Base-by-base conservation (phyloP, 371 early-diverging fungal species). In the Syncephalastrum monosporum region DNA sequence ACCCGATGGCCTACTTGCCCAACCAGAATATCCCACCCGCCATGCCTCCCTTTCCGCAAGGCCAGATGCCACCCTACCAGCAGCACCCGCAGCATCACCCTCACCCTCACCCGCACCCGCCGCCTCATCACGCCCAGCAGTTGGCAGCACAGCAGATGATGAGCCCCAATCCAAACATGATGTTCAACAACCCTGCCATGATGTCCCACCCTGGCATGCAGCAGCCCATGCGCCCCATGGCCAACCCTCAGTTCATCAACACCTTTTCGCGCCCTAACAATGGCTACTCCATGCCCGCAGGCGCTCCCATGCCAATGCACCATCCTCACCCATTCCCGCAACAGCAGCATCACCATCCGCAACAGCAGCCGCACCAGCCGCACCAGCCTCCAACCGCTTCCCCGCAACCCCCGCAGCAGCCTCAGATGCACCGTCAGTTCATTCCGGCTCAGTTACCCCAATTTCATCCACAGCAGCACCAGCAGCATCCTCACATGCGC, bases 241-340 rank as follows among this genome's bases (percentile, higher is more conserved):
- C 50, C 12, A 63, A 62, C 50, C 58, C 67, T 47, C 71, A 67
- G 50, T 58, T 54, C 47, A 58, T 63, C 23, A 64, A 67, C 23
- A 56, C 58, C 16, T 64, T 58, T 46, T 59, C 57, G 16, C 62
- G 43, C 24, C 56, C 69, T 13, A 52, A 56, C n/a, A 63, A 58
- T 43, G 63, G 55, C 29, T 63, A 55, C 44, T 56, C 57, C 13
- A 52, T 69, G 48, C 27, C 55, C 14, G 47, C 58, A 42, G 54
- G 42, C 25, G 47, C 47, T 48, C 45, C 46, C 19, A 43, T 56
- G 27, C 47, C 48, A 41, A 51, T 58, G 52, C 47, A 55, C 14
- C 44, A 42, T n/a, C 45, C 43, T 23, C 19, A 14, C 10, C 44
- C 38, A 10, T 45, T 19, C n/a, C 53, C 24, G 41, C 53, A 50